phyloP scores from a whole-genome alignment of 495 filamentous ascomycete species.

The Mycothermus thermophilus region DNA sequence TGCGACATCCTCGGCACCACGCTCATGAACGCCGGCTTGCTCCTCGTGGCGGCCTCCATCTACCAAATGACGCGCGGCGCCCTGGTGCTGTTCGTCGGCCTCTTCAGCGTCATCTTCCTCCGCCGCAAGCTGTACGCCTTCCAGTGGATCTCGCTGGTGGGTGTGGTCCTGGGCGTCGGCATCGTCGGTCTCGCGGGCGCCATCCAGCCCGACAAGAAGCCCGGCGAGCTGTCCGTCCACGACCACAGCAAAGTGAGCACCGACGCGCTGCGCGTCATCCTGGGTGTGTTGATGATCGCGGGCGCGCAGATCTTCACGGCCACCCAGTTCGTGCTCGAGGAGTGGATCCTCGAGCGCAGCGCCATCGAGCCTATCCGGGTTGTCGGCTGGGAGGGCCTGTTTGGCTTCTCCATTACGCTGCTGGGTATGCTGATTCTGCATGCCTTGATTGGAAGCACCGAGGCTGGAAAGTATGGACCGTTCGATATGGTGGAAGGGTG shows the following conservation, averaged over 20 bases:
- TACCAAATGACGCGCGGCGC: constrained; percentile 98
- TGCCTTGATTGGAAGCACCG: constrained; percentile 56
- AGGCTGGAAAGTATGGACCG: constrained; percentile 62
- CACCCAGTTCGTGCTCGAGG: constrained; percentile 89
- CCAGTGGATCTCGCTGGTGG: constrained; percentile 78
- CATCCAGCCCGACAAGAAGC: constrained; percentile 53
- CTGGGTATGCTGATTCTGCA: constrained; percentile 70
- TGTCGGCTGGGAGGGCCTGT: constrained; percentile 92
- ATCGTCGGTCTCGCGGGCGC: constrained; percentile 81
- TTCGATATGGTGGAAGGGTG: constrained; percentile 83
- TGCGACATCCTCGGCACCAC: constrained; percentile 93
- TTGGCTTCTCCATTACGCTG: constrained; percentile 75
- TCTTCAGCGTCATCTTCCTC: constrained; percentile 89
- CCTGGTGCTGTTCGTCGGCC: constrained; percentile 82
- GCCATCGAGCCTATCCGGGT: constrained; percentile 77
- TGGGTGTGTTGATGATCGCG: constrained; percentile 82
- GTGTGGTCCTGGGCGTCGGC: constrained; percentile 79
- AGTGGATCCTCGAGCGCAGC: constrained; percentile 84
- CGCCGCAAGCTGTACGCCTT: constrained; percentile 60
- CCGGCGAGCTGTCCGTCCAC: constrained; percentile 15
- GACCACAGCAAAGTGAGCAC: constrained; percentile 17
- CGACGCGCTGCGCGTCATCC: constrained; percentile 54
- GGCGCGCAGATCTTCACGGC: constrained; percentile 93
- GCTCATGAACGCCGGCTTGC: constrained; percentile 87
- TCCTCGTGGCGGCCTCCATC: constrained; percentile 87